Conservation (phyloP, 2,329 filamentous ascomycete species). For the Capronia epimyces region DNA sequence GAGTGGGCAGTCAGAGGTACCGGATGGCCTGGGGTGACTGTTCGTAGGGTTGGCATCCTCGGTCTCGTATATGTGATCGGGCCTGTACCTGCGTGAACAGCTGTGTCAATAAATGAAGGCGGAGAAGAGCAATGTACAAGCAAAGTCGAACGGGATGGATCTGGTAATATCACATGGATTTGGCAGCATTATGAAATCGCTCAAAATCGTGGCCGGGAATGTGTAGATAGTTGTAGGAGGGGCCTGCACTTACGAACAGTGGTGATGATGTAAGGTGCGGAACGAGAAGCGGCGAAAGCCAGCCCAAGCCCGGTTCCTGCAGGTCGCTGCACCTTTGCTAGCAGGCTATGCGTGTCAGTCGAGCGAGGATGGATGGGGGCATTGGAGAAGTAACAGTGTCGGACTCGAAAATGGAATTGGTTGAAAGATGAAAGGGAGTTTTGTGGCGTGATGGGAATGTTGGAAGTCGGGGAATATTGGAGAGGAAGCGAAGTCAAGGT, state of each 20-base stretch:
- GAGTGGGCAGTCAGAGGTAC: constrained; percentile 36
- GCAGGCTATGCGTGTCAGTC: background rate
- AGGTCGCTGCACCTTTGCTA: constrained; percentile 13
- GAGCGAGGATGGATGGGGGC: background rate
- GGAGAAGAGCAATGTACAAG: too few species aligned
- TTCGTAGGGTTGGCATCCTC: constrained; percentile 8
- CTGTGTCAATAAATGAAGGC: background rate
- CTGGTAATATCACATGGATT: too few species aligned
- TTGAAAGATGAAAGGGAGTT: background rate
- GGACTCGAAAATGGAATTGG: background rate
- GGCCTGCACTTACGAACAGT: constrained; percentile 18
- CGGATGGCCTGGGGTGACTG: constrained; percentile 14
- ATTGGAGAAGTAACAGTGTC: background rate
- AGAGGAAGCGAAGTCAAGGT: background rate
- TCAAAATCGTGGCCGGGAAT: constrained; percentile 5
- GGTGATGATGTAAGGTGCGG: constrained; percentile 26
- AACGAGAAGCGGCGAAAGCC: constrained; percentile 12
- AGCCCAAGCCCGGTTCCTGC: constrained; percentile 1
- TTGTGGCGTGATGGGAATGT: background rate
- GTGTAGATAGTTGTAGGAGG: constrained; percentile 14
- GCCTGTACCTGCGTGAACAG: background rate
- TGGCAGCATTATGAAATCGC: constrained; percentile 20
- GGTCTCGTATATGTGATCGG: background rate
- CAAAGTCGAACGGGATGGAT: too few species aligned
- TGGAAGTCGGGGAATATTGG: background rate